Conservation (phyloP, 768 basidiomycete genomes). For the Phylloporus sp. region DNA sequence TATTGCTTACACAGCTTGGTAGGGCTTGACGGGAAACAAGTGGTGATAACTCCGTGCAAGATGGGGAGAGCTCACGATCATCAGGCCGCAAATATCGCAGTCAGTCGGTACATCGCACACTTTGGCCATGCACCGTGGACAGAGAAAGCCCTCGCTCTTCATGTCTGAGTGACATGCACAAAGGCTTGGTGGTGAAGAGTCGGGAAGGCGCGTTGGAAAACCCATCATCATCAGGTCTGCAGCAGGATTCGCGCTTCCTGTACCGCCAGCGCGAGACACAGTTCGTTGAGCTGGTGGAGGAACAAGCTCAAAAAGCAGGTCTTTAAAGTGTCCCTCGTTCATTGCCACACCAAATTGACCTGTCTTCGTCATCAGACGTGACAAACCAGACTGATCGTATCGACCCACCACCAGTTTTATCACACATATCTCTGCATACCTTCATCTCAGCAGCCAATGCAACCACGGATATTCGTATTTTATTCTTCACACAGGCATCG, state of each 20-base stretch:
- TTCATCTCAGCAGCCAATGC: constrained; percentile 98
- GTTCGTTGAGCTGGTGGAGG: constrained; percentile 87
- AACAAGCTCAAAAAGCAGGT: constrained; percentile 91
- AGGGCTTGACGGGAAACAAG: constrained; percentile 90
- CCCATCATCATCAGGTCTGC: constrained; percentile 99
- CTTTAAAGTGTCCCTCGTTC: constrained; percentile 96
- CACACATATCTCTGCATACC: constrained; percentile 88
- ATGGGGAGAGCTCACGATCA: constrained; percentile 98
- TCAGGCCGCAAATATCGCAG: constrained; percentile 93
- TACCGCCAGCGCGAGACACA: constrained; percentile 43
- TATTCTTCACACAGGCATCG: constrained; percentile 76
- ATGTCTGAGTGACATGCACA: constrained; percentile 94
- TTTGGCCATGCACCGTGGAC: constrained; percentile 89
- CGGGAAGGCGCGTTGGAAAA: constrained; percentile 89
- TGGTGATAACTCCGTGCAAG: constrained; percentile 94
- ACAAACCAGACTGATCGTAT: neutral
- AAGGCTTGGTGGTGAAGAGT: constrained; percentile 74
- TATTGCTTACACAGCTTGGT: constrained; percentile 70
- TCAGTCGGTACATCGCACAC: constrained; percentile 98
- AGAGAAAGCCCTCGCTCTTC: constrained; percentile 90
- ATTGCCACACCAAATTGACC: constrained; percentile 94
- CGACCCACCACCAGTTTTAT: constrained; percentile 79
- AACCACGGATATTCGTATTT: constrained; percentile 89
- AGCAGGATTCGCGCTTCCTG: constrained; percentile 51
- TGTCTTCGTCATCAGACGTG: constrained; percentile 27